These are phyloP conservation scores for Erigeron canadensis DNA, from an alignment of 129 eudicot genomes.

Conservation along the genomic window DNA sequence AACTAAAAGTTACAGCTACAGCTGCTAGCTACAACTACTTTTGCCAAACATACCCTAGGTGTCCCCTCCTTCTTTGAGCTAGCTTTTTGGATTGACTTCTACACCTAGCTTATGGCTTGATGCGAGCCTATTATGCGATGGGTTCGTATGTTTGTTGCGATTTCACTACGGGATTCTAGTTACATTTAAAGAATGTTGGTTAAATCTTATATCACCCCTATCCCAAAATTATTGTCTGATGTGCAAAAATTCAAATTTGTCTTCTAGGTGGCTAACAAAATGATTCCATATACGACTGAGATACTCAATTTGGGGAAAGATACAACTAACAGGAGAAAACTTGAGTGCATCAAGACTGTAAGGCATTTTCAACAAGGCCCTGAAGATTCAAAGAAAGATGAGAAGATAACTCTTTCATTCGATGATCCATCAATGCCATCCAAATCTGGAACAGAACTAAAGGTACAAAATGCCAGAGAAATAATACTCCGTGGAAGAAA, in stretches of 20 bases:
- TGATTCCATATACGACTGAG: neutral
- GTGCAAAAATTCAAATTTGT: neutral
- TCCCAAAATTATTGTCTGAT: no score
- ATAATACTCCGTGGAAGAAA: neutral
- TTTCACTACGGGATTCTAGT: no score
- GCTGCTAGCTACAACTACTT: no score
- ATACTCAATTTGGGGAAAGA: neutral
- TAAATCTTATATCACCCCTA: no score
- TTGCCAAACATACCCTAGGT: no score
- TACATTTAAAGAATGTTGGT: no score
- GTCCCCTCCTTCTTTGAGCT: no score
- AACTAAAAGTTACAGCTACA: no score
- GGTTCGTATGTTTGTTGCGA: no score
- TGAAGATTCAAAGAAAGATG: neutral
- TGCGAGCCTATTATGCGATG: no score
- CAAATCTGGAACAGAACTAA: neutral
- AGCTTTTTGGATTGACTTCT: no score
- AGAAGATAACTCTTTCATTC: neutral
- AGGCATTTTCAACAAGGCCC: neutral
- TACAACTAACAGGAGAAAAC: neutral
- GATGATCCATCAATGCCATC: neutral
- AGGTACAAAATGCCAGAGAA: neutral
- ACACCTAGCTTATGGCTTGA: no score
- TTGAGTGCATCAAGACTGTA: neutral
- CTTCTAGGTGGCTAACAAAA: neutral